Base-by-base conservation (phyloP, 208 protist genomes). In the Polymyxa betae region DNA sequence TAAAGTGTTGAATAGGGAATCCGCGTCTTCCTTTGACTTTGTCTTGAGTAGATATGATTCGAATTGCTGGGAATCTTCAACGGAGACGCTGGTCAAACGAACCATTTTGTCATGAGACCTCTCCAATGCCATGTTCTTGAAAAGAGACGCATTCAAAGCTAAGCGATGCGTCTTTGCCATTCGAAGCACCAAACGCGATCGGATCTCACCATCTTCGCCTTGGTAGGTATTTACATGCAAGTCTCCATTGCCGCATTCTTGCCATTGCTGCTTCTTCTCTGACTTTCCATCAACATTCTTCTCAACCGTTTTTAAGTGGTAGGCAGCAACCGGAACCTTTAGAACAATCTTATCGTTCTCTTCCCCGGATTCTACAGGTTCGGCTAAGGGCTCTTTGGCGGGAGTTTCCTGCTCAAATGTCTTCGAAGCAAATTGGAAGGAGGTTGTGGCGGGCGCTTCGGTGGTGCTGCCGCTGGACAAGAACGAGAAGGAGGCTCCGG, bases 121-220 rank as follows among this genome's bases (percentile, higher is more conserved):
- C 54, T 66, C 54, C 20, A 32, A 66, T 16, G 29, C 54, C 54
- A 66, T 66, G 54, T 29, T 29, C 54, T 66, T 66, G 54, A 66
- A 66, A 29, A 66, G 20, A 32, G 54, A 29, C 29, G 29, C 54
- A 29, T 66, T 66, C 54, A 66, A 29, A 16, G 29, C 54, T 16
- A 66, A 29, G 29, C 54, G 54, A 66, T 66, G 54, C 54, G 54
- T 66, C 54, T 66, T 66, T 16, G 54, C 54, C 54, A 66, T 66
- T 16, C 54, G 54, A 16, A 66, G 54, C 54, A 66, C 54, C 54
- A 66, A 32, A 29, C 54, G 54, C 20, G 54, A 16, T 16, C 20
- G 20, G 29, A 32, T 29, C 54, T 66, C 29, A 29, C 54, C 54
- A 66, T 16, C 54, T 29, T 16, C 54, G 29, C 29, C 54, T 29